phyloP scores from a whole-genome alignment of 1,139 yeast genomes.

The Groenewaldozyma sp. region DNA sequence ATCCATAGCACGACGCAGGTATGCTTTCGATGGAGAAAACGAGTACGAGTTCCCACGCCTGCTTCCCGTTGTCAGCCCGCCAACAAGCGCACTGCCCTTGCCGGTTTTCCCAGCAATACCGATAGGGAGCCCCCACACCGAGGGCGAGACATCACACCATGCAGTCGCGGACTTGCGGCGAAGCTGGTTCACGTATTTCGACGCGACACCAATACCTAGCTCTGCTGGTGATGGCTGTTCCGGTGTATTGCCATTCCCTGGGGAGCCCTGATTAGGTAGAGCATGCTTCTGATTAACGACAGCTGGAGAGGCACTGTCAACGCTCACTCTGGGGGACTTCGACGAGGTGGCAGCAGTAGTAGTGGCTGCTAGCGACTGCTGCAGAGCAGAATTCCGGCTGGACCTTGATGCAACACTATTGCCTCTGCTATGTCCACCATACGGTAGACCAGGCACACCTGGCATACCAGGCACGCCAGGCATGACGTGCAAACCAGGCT shows the following conservation, averaged over 20 bases:
- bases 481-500: too few species aligned
- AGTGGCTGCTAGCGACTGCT: background rate
- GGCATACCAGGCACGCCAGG: too few species aligned
- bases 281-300: too few species aligned
- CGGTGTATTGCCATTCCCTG: too few species aligned
- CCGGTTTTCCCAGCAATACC: constrained; percentile 44
- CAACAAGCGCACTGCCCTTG: constrained; percentile 20
- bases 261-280: too few species aligned
- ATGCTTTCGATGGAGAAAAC: constrained; percentile 23
- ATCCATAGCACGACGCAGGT: constrained; percentile 36
- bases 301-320: too few species aligned
- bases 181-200: constrained; percentile 46
- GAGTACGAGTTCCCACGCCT: constrained; percentile 10
- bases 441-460: too few species aligned
- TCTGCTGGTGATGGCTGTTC: constrained; percentile 7
- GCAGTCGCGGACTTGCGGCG: constrained; percentile 47
- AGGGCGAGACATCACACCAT: constrained; percentile 42
- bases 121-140: constrained; percentile 54
- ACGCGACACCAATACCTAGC: constrained; percentile 26
- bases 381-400: background rate
- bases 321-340: too few species aligned
- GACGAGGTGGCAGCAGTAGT: background rate
- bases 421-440: background rate
- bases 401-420: background rate
- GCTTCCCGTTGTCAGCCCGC: constrained; percentile 9